phyloP scores from a whole-genome alignment of 305 asterid genomes.

The Fraxinus latifolia region DNA sequence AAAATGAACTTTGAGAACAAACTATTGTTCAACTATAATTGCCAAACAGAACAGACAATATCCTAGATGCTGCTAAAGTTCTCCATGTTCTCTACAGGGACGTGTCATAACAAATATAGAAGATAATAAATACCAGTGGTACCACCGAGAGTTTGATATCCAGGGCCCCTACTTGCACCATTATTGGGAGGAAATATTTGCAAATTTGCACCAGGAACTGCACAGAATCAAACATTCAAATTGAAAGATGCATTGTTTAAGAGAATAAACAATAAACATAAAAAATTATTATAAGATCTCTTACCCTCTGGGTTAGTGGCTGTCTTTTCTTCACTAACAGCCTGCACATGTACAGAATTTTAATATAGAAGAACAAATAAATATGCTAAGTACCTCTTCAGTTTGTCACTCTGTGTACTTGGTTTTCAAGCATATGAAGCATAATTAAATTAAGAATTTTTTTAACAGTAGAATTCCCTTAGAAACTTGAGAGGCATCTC shows the following conservation, averaged over 20 bases:
- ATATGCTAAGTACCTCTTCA: background rate
- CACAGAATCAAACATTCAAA: conserved; percentile 11
- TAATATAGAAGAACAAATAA: background rate
- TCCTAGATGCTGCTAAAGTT: conserved; percentile 16
- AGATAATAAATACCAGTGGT: conserved; percentile 41
- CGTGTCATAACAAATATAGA: background rate
- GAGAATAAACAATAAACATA: background rate
- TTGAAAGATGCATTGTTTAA: conserved; percentile 10
- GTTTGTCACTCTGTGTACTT: background rate
- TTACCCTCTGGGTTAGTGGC: conserved; percentile 45
- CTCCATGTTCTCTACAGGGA: conserved; percentile 13
- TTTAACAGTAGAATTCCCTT: background rate
- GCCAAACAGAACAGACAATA: background rate
- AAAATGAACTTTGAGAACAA: background rate
- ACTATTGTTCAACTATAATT: background rate
- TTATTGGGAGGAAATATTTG: conserved; percentile 68
- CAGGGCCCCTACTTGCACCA: conserved; percentile 43
- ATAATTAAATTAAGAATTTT: background rate
- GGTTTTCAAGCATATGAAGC: background rate
- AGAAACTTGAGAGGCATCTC: background rate
- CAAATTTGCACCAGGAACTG: conserved; percentile 70
- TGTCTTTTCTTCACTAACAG: conserved; percentile 63
- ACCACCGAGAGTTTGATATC: conserved; percentile 61
- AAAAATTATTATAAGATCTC: conserved; percentile 1
- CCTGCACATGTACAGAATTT: conserved; percentile 40